Conservation (phyloP, 306 rosid genomes). For the Cucurbita argyrosperma region DNA sequence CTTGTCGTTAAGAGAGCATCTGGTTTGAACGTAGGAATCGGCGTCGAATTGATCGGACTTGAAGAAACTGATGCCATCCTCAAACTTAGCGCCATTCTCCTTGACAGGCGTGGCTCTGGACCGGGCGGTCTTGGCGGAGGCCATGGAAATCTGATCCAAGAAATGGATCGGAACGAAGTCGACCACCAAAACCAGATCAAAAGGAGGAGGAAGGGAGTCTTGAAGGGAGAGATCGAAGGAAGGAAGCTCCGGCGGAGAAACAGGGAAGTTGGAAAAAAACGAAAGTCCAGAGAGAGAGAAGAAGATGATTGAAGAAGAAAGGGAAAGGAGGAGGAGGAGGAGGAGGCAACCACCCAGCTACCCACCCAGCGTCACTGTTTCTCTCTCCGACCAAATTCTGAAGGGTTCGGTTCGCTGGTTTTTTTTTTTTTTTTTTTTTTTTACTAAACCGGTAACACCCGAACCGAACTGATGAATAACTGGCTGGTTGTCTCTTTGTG, state of each 20-base stretch:
- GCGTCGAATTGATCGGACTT: slow-evolving; percentile 83
- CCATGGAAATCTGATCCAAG: slow-evolving; percentile 25
- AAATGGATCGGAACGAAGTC: neutral
- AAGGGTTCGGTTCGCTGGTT: neutral
- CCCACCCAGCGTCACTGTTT: neutral
- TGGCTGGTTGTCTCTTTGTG: too few species aligned
- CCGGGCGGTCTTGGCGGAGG: slow-evolving; percentile 67
- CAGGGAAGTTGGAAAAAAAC: neutral
- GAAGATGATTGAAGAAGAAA: neutral
- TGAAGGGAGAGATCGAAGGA: neutral
- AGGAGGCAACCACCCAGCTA: neutral
- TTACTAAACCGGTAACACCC: neutral
- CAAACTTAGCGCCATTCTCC: slow-evolving; percentile 68
- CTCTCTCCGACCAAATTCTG: neutral
- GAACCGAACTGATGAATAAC: too few species aligned
- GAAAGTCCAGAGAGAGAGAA: neutral
- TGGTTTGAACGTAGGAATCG: slow-evolving; percentile 54
- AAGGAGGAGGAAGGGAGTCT: neutral
- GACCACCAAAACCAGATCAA: neutral
- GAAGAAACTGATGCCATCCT: slow-evolving; percentile 70
- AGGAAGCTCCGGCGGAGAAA: neutral
- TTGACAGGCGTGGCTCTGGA: slow-evolving; percentile 40
- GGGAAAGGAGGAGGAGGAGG: neutral
- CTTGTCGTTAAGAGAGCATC: slow-evolving; percentile 83
- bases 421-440: too few species aligned